phyloP scores from a whole-genome alignment of 2,329 filamentous ascomycete genomes.

The Sporothrix brunneoviolacea region DNA sequence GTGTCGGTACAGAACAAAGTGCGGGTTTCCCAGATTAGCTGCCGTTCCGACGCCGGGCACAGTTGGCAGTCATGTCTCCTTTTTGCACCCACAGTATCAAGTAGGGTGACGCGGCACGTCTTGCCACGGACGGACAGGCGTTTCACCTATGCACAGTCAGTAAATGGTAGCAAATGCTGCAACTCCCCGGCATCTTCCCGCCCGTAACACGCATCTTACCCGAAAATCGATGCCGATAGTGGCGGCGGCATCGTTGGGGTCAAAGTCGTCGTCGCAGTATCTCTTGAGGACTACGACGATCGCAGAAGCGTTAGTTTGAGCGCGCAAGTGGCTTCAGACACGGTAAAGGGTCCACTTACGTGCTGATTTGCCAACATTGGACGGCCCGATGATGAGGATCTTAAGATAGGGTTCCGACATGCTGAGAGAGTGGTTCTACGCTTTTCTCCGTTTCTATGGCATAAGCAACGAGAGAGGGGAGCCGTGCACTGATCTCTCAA shows the following conservation, averaged over 20 bases:
- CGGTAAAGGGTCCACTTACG: constrained; percentile 37
- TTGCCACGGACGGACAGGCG: constrained; percentile 46
- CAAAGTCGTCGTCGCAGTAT: constrained; percentile 52
- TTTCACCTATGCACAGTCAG: constrained; percentile 36
- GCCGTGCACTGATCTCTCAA: no score
- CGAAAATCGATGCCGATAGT: constrained; percentile 54
- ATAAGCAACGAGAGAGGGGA: no score
- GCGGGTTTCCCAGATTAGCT: no score
- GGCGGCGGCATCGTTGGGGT: constrained; percentile 46
- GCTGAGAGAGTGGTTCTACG: no score
- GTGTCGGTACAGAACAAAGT: no score
- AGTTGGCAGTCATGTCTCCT: no score
- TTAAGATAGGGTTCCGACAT: constrained; percentile 42
- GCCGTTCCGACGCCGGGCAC: no score
- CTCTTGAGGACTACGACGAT: constrained; percentile 40
- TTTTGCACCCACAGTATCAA: constrained; percentile 45
- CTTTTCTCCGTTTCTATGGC: no score
- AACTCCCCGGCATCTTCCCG: not conserved
- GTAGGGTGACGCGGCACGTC: constrained; percentile 45
- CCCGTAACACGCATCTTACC: constrained; percentile 26
- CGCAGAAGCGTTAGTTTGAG: not conserved
- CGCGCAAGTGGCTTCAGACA: no score
- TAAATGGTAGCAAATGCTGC: not conserved
- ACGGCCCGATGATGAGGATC: constrained; percentile 49
- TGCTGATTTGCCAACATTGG: constrained; percentile 49